Percentiles rank a stretch among this genome's conserved stretches.
Evolutionary conservation across 805 yeast species (phyloP).

Genomic region (Ogataea trehaloabstinens): DNA sequence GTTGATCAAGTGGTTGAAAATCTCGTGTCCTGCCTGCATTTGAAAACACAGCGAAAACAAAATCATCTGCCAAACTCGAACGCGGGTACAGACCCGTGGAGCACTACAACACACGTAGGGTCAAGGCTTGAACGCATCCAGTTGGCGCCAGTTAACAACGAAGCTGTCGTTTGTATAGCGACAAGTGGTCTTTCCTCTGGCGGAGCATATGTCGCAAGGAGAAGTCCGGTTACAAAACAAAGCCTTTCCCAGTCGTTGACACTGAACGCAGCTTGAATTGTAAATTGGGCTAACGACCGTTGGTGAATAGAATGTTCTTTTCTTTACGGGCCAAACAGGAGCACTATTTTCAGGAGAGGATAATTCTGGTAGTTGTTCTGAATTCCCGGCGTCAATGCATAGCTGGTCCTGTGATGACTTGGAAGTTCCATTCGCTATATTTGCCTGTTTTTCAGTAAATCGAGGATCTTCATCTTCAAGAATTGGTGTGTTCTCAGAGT

Average conservation of each 20-base stretch:
- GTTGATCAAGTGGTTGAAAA: too few relatives aligned
- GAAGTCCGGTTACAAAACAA: conserved; percentile 10
- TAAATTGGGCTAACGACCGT: conserved; percentile 2
- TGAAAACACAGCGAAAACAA: too few relatives aligned
- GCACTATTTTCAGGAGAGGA: not conserved
- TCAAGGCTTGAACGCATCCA: not conserved
- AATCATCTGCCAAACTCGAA: too few relatives aligned
- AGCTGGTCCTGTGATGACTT: too few relatives aligned
- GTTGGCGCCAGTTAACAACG: not conserved
- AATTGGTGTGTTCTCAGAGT: not conserved
- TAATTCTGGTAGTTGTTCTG: not conserved
- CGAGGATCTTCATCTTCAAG: not conserved
- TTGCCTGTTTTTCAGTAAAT: not conserved
- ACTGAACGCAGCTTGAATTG: conserved; percentile 8
- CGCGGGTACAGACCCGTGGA: too few relatives aligned
- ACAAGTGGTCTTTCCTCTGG: conserved; percentile 1
- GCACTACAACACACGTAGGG: too few relatives aligned
- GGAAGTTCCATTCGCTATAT: too few relatives aligned
- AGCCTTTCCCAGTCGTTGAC: conserved; percentile 5
- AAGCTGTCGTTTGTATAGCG: conserved; percentile 2
- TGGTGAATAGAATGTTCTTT: not conserved
- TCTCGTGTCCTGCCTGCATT: too few relatives aligned
- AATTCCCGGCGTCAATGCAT: too few relatives aligned
- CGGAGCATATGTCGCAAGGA: conserved; percentile 12
- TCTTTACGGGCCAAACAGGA: not conserved